Percentiles rank a stretch among this genome's conserved stretches.
phyloP scores from a whole-genome alignment of 257 asterid species.

The Plantago ovata region DNA sequence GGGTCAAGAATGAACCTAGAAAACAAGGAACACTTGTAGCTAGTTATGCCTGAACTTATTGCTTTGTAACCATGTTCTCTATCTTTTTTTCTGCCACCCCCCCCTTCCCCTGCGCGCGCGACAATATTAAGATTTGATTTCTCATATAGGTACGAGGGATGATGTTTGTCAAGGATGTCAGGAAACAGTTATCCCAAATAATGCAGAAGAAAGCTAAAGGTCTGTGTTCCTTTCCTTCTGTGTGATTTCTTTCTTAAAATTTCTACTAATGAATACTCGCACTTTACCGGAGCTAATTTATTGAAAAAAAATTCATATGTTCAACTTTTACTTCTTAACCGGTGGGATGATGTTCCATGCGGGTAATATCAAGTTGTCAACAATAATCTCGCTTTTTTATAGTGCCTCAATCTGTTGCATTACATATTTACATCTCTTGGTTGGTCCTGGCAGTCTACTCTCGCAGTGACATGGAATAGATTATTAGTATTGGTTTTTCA shows the following conservation, averaged over 20 bases:
- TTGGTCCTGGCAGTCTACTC: no score
- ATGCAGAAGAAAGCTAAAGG: constrained; percentile 87
- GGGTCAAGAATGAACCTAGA: constrained; percentile 10
- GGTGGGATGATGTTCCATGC: no score
- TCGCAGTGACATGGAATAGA: no score
- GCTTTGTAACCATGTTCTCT: constrained; percentile 2
- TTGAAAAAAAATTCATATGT: no score
- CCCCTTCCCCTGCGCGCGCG: no score
- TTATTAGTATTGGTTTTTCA: no score
- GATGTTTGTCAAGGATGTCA: constrained; percentile 83
- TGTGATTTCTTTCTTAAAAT: not conserved
- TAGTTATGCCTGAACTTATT: constrained; percentile 13
- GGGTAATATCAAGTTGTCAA: no score
- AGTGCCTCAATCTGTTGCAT: no score
- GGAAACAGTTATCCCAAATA: constrained; percentile 87
- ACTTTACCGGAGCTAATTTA: no score
- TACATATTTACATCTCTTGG: no score
- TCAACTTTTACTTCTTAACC: no score
- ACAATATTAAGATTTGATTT: constrained; percentile 1
- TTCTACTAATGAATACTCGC: not conserved
- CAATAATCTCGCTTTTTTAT: no score
- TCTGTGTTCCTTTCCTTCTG: constrained; percentile 17
- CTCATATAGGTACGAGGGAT: constrained; percentile 80
- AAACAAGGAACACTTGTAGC: not conserved
- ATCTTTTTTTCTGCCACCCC: not conserved